Base-by-base conservation (phyloP, 345 rosid genomes). In the Hibiscus trionum region DNA sequence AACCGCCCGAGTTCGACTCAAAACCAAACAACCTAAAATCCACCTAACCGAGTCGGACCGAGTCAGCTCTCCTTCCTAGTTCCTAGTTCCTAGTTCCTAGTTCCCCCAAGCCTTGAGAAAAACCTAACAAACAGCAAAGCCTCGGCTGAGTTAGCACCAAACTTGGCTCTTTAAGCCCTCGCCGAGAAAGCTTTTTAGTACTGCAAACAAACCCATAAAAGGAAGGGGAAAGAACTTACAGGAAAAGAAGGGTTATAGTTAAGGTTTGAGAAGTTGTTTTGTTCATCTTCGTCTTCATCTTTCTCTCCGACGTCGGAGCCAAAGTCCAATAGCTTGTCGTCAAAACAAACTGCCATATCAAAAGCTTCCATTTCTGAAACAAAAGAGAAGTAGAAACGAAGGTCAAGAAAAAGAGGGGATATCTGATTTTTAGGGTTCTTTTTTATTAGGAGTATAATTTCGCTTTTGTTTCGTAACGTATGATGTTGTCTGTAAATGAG, bases 271-370 rank as follows among this genome's bases (percentile, higher is more conserved):
- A 26, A 29, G 73, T 72, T 77, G 81, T 17, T 52, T 65, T 3
- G 63, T 69, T 37, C 61, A 0, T 50, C 55, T 19, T 80, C 86
- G 2, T 80, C 80, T 55, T 81, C 83, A 9, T 82, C 78, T 55
- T 61, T 82, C 35, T 84, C 88, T 2, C 76, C 87, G 61, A 80
- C 62, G 77, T 79, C 82, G 9, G 77, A 79, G 29, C 72, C 72
- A 57, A 86, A 82, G 79, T 86, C 83, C 3, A 86, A 71, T 21
- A 84, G 70, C 71, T 78, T 86, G 39, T 83, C 88, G 66, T 80
- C 76, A 62, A 77, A 78, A 72, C 77, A 58, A 53, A 61, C 73
- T 47, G 74, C 77, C 12, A 74, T 60, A 74, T 81, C 82, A 14
- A 82, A 71, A 6, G 86, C 70, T 75, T 82, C 86, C 84, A 82